A percentile compares a stretch with the other conserved stretches of the same genome.
Conservation (phyloP, 2,329 filamentous ascomycete species). For the Colletotrichum sp. region DNA sequence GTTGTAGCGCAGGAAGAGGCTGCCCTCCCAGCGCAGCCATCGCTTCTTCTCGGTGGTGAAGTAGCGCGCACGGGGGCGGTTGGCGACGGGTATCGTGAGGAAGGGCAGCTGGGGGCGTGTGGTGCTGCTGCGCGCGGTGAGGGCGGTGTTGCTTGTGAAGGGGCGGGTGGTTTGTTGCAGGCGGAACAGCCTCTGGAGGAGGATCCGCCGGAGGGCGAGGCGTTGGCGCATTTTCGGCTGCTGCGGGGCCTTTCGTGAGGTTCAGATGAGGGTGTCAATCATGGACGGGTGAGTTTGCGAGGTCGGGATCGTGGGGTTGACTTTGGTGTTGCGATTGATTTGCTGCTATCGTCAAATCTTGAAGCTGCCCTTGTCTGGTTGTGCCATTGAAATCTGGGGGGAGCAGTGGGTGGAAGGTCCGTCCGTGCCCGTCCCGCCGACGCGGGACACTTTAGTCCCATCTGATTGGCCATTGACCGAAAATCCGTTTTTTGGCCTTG, state of each 20-base stretch:
- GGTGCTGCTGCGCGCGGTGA: slow-evolving; percentile 28
- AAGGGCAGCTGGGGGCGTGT: slow-evolving; percentile 55
- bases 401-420: background rate
- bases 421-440: background rate
- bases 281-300: background rate
- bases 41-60: slow-evolving; percentile 79
- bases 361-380: background rate
- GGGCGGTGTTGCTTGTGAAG: slow-evolving; percentile 24
- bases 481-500: background rate
- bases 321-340: background rate
- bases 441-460: background rate
- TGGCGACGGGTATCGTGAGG: slow-evolving; percentile 48
- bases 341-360: background rate
- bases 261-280: background rate
- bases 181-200: slow-evolving; percentile 25
- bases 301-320: background rate
- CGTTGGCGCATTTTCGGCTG: slow-evolving; percentile 42
- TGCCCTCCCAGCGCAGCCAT: slow-evolving; percentile 74
- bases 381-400: background rate
- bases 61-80: slow-evolving; percentile 61
- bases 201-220: slow-evolving; percentile 38
- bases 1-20: slow-evolving; percentile 72
- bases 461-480: slow-evolving; percentile 9
- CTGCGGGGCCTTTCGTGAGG: background rate
- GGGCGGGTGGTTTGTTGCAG: slow-evolving; percentile 15